These are phyloP conservation scores for Royoungia palumana DNA, from an alignment of 768 basidiomycete species.

Conservation along the genomic window DNA sequence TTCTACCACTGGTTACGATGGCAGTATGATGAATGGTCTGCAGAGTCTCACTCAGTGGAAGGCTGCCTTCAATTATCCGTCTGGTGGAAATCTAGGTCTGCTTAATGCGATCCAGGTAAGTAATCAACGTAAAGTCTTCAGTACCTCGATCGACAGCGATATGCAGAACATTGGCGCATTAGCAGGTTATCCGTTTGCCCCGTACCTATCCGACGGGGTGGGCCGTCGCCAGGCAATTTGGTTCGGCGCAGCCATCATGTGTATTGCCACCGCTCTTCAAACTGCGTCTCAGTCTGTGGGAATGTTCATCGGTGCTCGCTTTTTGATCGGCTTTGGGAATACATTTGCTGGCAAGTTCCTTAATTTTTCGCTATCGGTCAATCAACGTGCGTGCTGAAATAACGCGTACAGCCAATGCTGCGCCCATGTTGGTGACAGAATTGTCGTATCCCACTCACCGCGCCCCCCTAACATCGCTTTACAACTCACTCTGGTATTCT, in stretches of 20 bases:
- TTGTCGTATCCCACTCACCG: constrained; percentile 80
- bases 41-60: constrained; percentile 70
- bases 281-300: constrained; percentile 66
- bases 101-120: constrained; percentile 70
- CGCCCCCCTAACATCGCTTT: constrained; percentile 69
- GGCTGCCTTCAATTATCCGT: constrained; percentile 54
- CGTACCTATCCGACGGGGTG: constrained; percentile 67
- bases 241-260: constrained; percentile 68
- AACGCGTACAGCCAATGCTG: constrained; percentile 50
- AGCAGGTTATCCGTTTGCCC: constrained; percentile 66
- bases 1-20: constrained; percentile 73
- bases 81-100: constrained; percentile 56
- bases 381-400: neutral
- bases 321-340: constrained; percentile 73
- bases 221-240: constrained; percentile 66
- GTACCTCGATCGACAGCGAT: too few relatives aligned
- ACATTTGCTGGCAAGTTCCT: constrained; percentile 56
- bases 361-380: neutral
- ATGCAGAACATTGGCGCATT: constrained; percentile 69
- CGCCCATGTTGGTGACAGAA: constrained; percentile 81
- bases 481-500: constrained; percentile 85
- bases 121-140: too few relatives aligned
- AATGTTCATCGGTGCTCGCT: constrained; percentile 81
- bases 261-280: constrained; percentile 62
- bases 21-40: constrained; percentile 77